Base-by-base conservation (phyloP, 2,329 filamentous ascomycete species). In the Cryphonectria parasitica region DNA sequence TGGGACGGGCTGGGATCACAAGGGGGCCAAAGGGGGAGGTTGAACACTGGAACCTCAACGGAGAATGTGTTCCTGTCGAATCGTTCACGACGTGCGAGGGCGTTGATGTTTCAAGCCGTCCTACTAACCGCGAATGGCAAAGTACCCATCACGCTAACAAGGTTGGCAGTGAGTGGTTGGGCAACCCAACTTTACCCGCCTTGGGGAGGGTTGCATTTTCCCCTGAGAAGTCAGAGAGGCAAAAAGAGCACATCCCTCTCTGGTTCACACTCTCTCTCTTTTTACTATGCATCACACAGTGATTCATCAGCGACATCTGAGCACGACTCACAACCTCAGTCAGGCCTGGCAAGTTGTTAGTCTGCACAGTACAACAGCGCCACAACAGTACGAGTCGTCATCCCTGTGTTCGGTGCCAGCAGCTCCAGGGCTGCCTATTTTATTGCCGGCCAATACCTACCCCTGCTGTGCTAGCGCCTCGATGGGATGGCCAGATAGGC, bases 81-180 rank as follows among this genome's bases (percentile, higher is more conserved):
- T 68, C 66, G 56, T 61, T 39, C 39, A 22, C 60, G 22, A 39
- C 66, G 31, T 39, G 41, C 43, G 39, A 54, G 56, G 66, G 66
- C 19, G 28, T 25, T n/a, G 39, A 28, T 63, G 66, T 68, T 63
- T 68, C 66, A 28, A 68, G 19, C n/a, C 66, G n/a, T 41, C 58
- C 22, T 28, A 22, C 66, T 68, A 62, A 25, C 25, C 41, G 28
- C 19, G 52, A 68, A 17, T 6, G 43, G 66, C 28, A 61, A 62
- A 25, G 28, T 31, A 39, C 28, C 31, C n/a, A 19, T 10, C 2
- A 28, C n/a, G 2, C 3, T 31, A 11, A 17, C 52, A 17, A 31
- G n/a, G 52, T 28, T 8, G 52, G 52, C 52, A 45, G 36, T 39
- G 10, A 11, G 43, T 22, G 17, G 43, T 45, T 45, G 43, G 19